Conservation (phyloP, 1,139 yeast species). For the Candida pseudoviswanathii region DNA sequence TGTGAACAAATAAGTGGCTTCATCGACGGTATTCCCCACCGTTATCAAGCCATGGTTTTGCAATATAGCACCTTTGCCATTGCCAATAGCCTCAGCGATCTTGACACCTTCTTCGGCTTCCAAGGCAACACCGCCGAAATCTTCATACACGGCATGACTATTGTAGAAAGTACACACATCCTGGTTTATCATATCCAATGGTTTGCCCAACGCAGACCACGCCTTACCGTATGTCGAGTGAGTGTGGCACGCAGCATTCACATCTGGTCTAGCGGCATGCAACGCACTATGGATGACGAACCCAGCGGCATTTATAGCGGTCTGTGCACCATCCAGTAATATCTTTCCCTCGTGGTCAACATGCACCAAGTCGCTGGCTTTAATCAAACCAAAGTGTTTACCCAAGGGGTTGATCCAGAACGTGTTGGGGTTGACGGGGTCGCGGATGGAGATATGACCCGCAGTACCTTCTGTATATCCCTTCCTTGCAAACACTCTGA, state of each 20-base stretch:
- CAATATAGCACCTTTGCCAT: conserved; percentile 60
- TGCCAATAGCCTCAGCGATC: conserved; percentile 70
- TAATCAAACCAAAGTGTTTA: conserved; percentile 67
- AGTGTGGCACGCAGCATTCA: conserved; percentile 80
- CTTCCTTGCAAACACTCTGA: conserved; percentile 72
- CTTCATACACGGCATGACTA: conserved; percentile 62
- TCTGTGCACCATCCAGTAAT: conserved; percentile 63
- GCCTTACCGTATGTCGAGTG: conserved; percentile 79
- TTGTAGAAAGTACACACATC: conserved; percentile 73
- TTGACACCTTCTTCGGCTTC: conserved; percentile 71
- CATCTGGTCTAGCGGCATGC: conserved; percentile 78
- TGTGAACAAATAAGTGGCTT: conserved; percentile 75
- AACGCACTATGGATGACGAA: conserved; percentile 78
- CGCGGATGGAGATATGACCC: conserved; percentile 80
- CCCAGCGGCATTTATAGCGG: conserved; percentile 77
- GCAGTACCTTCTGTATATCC: conserved; percentile 79
- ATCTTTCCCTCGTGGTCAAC: conserved; percentile 73
- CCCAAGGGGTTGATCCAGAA: conserved; percentile 84
- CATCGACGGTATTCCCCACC: conserved; percentile 77
- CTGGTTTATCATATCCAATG: conserved; percentile 78
- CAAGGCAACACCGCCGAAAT: conserved; percentile 81
- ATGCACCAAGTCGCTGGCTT: conserved; percentile 74
- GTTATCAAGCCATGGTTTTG: conserved; percentile 82
- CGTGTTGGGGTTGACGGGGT: conserved; percentile 68
- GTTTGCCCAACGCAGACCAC: conserved; percentile 69